phyloP scores from a whole-genome alignment of 345 rosid genomes.

The Populus nigra region DNA sequence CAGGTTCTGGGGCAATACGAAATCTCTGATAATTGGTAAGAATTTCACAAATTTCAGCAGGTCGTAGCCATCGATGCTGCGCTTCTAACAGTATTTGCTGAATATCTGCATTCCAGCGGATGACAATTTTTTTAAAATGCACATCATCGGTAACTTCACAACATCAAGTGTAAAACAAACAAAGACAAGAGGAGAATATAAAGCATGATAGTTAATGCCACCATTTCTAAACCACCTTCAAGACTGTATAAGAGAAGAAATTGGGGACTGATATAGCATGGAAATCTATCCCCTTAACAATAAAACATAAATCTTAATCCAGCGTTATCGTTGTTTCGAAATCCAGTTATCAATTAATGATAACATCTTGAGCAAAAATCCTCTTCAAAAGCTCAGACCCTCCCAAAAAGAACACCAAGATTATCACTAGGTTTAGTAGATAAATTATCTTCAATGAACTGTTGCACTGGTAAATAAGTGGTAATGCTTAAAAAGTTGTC shows the following conservation, averaged over 20 bases:
- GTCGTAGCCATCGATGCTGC: conserved; percentile 85
- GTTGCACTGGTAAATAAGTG: neutral
- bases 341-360: neutral
- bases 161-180: neutral
- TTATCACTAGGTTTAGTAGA: neutral
- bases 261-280: neutral
- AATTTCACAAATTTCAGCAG: conserved; percentile 93
- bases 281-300: neutral
- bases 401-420: neutral
- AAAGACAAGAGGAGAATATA: neutral
- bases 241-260: neutral
- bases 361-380: neutral
- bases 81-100: conserved; percentile 80
- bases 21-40: conserved; percentile 58
- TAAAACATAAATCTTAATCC: neutral
- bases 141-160: neutral
- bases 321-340: neutral
- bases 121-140: too few relatives aligned
- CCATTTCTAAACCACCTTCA: neutral
- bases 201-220: neutral
- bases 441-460: neutral
- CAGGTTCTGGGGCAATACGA: conserved; percentile 72
- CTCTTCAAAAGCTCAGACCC: neutral
- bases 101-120: conserved; percentile 52
- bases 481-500: neutral